Evolutionary conservation across 352 stramenopile species (phyloP).

Genomic region (Phytophthora ohioensis): DNA sequence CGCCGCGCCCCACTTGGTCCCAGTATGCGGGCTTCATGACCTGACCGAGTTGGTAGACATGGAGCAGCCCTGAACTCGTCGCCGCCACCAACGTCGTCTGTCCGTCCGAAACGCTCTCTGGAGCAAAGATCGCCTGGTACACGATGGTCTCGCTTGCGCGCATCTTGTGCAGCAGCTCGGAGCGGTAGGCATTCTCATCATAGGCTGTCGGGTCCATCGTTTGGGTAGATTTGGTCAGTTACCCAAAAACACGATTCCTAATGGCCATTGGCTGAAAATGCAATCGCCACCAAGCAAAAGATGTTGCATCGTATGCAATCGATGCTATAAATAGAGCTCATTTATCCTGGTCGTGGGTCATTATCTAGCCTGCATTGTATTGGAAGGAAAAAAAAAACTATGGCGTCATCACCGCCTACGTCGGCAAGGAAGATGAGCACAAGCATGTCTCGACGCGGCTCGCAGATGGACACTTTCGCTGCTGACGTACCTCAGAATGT

Average conservation of each 20-base stretch:
- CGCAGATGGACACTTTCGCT: constrained; percentile 10
- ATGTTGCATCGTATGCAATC: no score
- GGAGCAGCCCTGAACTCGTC: constrained; percentile 68
- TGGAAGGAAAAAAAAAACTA: no score
- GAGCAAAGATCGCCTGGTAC: constrained; percentile 65
- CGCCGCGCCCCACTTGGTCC: constrained; percentile 49
- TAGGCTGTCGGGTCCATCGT: constrained; percentile 67
- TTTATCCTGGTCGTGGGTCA: no score
- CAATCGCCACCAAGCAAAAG: not conserved
- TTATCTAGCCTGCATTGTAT: not conserved
- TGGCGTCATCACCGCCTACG: not conserved
- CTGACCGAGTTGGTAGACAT: constrained; percentile 60
- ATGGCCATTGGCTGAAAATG: constrained; percentile 9
- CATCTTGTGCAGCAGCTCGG: constrained; percentile 64
- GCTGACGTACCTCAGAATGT: constrained; percentile 34
- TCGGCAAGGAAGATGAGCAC: constrained; percentile 21
- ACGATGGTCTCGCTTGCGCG: constrained; percentile 58
- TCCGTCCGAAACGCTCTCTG: constrained; percentile 33
- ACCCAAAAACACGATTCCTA: not conserved
- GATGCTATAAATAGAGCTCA: constrained; percentile 6
- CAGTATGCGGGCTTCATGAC: constrained; percentile 61
- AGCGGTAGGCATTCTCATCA: constrained; percentile 61
- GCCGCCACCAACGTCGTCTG: constrained; percentile 65
- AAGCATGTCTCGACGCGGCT: constrained; percentile 9
- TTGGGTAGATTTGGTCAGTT: constrained; percentile 6